Evolutionary conservation across 768 basidiomycete species (phyloP), one percentile per base, ranked within the genome.

Genomic region (Amanita muscaria): DNA sequence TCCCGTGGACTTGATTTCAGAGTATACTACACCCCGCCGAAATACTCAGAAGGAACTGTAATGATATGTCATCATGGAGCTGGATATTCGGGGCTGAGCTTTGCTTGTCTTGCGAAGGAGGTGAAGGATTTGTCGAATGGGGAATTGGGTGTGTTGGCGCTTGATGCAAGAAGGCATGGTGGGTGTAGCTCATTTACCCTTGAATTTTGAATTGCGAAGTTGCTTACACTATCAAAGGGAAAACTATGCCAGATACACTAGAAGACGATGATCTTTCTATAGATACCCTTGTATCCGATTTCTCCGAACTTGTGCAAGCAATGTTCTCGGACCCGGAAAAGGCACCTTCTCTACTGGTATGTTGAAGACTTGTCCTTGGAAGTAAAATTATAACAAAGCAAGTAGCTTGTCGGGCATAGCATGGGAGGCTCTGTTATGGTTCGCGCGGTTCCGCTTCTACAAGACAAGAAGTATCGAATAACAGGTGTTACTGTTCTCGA

Each of bases 21-120:
- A 23, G 83, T 80, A 8, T 96, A 97, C 63, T 87, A 93, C 59
- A 85, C 88, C 0, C 75, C 84, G 1, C 79, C 91, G 1, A 69
- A 69, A 38, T 60, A 64, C 23, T 51, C 64, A 15, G 66, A 70
- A 41, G 73, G 70, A 27, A 81, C 84, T 0, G 78, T 94, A 3
- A 76, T 98, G 59, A 73, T 97, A 4, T 93, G 88, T 64, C 92
- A 96, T 55, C 94, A 99, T 53, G 96, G 96, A 1, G 94, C 90
- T 0, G 96, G 96, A 11, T 90, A 90, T 58, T 83, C 84, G 0
- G 96, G 80, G 0, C 67, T 97, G 49, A 88, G 79, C 51, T 99
- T 94, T 60, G 92, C 96, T 2, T 83, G 80, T 55, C 72, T 96
- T 46, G 90, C 93, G n/a, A 83, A 82, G 61, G 83, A 88, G 62